Evolutionary conservation across 2,329 filamentous ascomycete genomes (phyloP), one percentile per base, ranked within the genome.

Genomic region (Colletotrichum karsti): DNA sequence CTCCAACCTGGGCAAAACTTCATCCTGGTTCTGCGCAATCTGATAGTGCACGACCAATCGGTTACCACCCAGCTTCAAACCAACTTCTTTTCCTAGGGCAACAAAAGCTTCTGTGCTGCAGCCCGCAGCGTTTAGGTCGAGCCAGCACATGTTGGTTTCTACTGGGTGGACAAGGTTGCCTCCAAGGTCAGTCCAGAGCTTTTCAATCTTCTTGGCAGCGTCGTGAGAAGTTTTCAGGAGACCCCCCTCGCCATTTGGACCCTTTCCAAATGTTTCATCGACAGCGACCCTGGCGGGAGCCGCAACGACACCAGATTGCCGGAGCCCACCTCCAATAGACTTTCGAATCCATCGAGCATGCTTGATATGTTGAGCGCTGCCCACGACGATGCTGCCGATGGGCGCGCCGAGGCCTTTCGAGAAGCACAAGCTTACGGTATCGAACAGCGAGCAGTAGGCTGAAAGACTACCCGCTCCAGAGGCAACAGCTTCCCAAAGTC

Each of bases 111-210:
- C 76, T 6, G 57, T 69, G 13, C 77, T 76, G 69, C 84, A 82
- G 2, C 88, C 87, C 10, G 88, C 86, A 1, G 85, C 85, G 30
- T 89, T 86, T 15, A 96, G 81, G 77, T 97, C 91, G 65, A 97
- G 75, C 93, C 93, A 97, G 35, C 93, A 89, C 93, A 97, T 97
- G 80, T 97, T 97, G n/a, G 94, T 97, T 75, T 97, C 91, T 1
- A 92, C 91, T 0, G 92, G 91, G 67, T 91, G 84, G 20, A 85
- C 79, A 63, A 94, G 79, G 78, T 87, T 88, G 1, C 93, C 94
- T 5, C 93, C 93, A 57, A 90, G 82, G 15, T 80, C 81, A 5
- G 83, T 86, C 94, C 94, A 97, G 71, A 92, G 78, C n/a, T 82
- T 82, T 85, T 91, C 93, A 44, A 91, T 80, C 72, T 81, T 83